Conservation (phyloP, 805 yeast species). For the Sugiyamaella chiloensis region DNA sequence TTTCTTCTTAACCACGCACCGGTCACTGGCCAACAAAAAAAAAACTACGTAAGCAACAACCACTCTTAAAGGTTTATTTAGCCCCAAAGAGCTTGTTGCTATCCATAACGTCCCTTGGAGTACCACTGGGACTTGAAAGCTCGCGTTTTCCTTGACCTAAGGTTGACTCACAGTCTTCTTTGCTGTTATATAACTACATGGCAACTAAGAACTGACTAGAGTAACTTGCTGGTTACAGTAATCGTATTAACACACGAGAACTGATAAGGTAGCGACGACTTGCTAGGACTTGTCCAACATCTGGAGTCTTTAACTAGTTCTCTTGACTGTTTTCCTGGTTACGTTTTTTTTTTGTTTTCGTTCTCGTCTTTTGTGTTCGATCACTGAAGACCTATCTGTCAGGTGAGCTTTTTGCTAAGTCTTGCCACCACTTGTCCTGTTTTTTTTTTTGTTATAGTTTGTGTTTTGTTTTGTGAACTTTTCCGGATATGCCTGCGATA, state of each 20-base stretch:
- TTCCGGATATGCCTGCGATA: slow-evolving; percentile 13
- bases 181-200: background rate
- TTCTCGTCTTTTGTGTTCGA: background rate
- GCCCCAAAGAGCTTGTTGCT: background rate
- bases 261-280: slow-evolving; percentile 5
- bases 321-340: background rate
- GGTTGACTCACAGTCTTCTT: too few species aligned
- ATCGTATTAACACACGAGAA: background rate
- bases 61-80: background rate
- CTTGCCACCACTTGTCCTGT: too few species aligned
- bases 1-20: slow-evolving; percentile 11
- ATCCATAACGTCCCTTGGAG: background rate
- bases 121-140: slow-evolving; percentile 4
- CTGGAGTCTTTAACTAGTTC: slow-evolving; percentile 13
- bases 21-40: slow-evolving; percentile 14
- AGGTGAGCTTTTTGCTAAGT: slow-evolving; percentile 29
- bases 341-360: background rate
- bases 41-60: background rate
- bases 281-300: background rate
- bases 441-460: background rate
- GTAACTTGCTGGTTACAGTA: slow-evolving; percentile 1
- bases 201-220: background rate
- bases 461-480: background rate
- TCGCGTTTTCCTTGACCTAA: slow-evolving; percentile 6
- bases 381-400: too few species aligned